Percentiles rank a stretch among this genome's conserved stretches.
Conservation (phyloP, 164 flowering plant species). For the Chimonanthus praecox region DNA sequence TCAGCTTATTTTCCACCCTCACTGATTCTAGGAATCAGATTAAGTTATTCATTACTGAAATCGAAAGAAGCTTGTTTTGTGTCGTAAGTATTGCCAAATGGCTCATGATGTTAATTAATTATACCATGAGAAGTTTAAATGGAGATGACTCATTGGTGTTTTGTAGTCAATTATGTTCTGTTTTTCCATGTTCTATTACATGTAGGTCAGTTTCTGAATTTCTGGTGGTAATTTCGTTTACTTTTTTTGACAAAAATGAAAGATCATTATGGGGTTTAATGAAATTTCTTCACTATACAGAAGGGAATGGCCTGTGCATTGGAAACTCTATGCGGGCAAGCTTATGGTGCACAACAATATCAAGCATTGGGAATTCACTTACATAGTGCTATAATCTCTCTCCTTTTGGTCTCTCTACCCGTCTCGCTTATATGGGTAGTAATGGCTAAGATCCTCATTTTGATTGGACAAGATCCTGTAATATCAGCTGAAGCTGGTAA, state of each 20-base stretch:
- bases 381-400: constrained; percentile 36
- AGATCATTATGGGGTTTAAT: not conserved
- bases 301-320: constrained; percentile 51
- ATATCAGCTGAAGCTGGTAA: constrained; percentile 49
- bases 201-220: too few relatives aligned
- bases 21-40: too few relatives aligned
- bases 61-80: too few relatives aligned
- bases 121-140: too few relatives aligned
- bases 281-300: constrained; percentile 21
- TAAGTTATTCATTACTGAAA: too few relatives aligned
- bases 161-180: too few relatives aligned
- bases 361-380: constrained; percentile 36
- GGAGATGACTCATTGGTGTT: too few relatives aligned
- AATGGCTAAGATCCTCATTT: constrained; percentile 37
- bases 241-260: not conserved
- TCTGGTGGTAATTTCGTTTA: not conserved
- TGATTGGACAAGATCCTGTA: constrained; percentile 49
- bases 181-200: too few relatives aligned
- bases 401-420: constrained; percentile 36
- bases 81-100: too few relatives aligned
- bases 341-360: constrained; percentile 58
- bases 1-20: too few relatives aligned
- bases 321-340: constrained; percentile 63
- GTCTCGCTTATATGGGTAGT: constrained; percentile 40
- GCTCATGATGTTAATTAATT: too few relatives aligned